Evolutionary conservation across 2,329 filamentous ascomycete genomes (phyloP), one percentile per base, ranked within the genome.

Genomic region (Coleophoma eucalyptorum): DNA sequence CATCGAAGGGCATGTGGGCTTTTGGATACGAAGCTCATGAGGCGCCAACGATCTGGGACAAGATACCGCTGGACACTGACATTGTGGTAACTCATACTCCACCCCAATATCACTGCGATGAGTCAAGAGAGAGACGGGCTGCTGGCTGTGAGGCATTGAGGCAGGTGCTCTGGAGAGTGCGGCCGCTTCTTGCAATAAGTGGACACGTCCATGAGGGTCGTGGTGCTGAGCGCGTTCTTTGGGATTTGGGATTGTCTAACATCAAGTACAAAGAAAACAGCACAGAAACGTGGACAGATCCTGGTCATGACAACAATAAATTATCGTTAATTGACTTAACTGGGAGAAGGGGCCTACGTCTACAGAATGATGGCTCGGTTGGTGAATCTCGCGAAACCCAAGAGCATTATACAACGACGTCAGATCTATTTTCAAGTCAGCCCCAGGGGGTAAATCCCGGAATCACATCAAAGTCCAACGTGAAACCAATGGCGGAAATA

Each of bases 21-120:
- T 90, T 90, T 60, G 77, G 78, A 55, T 90, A 90, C 63, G 65
- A 69, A 11, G 58, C 65, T 10, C 54, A 63, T 0, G 63, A 66
- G 20, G 73, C 71, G 4, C 53, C 58, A 4, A 51, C 58, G 8
- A 59, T 86, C 2, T 91, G 87, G 87, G 69, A 76, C 15, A 67
- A 67, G 8, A 83, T 90, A 19, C 84, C 86, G 0, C 63, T 76
- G 0, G 74, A 81, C 46, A 73, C 77, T 0, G 86, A 90, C 61
- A 73, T 91, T 38, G 72, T 90, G 1, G 72, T 91, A 26, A 89
- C 86, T 2, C 87, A 91, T 63, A 86, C 84, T 0, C 87, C 87
- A 12, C 77, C 86, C 0, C 73, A 71, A 53, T 75, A 70, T 1
- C 80, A 87, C 61, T 74, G 79, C 54, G 86, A 90, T 57, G 71